These are phyloP conservation scores for Polyplosphaeria fusca DNA, from an alignment of 495 filamentous ascomycete species.

Conservation along the genomic window DNA sequence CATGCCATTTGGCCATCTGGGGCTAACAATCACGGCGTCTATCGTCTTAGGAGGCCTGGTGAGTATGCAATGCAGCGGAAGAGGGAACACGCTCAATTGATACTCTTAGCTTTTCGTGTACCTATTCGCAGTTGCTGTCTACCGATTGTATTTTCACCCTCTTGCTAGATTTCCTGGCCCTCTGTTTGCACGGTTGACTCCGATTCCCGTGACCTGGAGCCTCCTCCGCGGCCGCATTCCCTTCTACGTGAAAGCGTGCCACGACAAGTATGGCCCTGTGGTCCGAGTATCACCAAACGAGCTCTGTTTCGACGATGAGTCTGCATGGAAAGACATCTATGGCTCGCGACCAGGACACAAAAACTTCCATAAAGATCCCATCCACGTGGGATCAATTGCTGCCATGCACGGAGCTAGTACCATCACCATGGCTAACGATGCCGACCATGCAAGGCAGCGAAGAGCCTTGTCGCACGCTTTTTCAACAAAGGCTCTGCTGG, in stretches of 20 bases:
- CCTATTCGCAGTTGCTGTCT: conserved; percentile 2
- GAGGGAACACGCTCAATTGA: neutral
- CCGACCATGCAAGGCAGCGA: conserved; percentile 14
- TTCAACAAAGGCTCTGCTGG: conserved; percentile 12
- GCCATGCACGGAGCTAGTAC: conserved; percentile 12
- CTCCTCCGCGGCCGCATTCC: conserved; percentile 17
- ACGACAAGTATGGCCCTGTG: conserved; percentile 27
- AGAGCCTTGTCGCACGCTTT: conserved; percentile 19
- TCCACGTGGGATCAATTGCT: conserved; percentile 17
- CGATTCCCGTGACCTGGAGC: conserved; percentile 20
- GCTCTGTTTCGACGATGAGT: conserved; percentile 19
- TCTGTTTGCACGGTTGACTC: conserved; percentile 4
- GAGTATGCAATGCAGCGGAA: neutral
- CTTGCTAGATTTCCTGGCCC: conserved; percentile 27
- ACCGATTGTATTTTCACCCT: conserved; percentile 27
- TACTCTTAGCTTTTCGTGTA: conserved; percentile 7
- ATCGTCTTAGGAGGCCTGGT: neutral
- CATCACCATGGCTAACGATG: conserved; percentile 12
- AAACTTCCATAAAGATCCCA: conserved; percentile 15
- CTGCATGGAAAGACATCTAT: conserved; percentile 31
- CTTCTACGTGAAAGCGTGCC: conserved; percentile 20
- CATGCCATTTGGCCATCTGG: conserved; percentile 15
- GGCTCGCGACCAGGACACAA: conserved; percentile 18
- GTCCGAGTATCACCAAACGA: conserved; percentile 26
- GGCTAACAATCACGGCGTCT: neutral